phyloP scores from a whole-genome alignment of 1,284 basidiomycete genomes.

The Ceratobasidium sp. region DNA sequence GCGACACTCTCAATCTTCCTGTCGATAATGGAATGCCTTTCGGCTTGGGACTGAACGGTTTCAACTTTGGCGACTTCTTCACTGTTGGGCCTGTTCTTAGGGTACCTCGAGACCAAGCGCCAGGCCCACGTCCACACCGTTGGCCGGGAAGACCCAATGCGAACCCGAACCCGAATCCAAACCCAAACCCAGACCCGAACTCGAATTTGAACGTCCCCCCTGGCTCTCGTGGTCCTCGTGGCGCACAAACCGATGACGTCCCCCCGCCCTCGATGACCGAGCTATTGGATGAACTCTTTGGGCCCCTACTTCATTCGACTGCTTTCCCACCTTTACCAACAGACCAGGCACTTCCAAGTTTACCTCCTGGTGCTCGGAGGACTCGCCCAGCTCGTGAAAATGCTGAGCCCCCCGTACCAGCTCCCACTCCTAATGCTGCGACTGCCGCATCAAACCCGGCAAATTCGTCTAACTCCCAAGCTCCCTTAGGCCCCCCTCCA shows the following conservation, averaged over 20 bases:
- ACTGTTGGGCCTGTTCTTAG: constrained; percentile 30
- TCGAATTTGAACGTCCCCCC: background rate
- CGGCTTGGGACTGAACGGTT: constrained; percentile 7
- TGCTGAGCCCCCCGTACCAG: background rate
- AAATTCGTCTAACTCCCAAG: too few species aligned
- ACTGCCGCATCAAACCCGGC: background rate
- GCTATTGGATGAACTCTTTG: constrained; percentile 22
- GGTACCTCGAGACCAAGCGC: constrained; percentile 18
- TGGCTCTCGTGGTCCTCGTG: background rate
- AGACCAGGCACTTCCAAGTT: background rate
- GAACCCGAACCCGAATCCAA: background rate
- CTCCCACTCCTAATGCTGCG: background rate
- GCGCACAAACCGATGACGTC: background rate
- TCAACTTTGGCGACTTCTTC: constrained; percentile 32
- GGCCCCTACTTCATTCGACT: constrained; percentile 15
- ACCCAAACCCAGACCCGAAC: background rate
- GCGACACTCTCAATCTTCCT: constrained; percentile 49
- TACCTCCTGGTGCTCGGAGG: background rate
- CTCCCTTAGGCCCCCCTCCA: background rate
- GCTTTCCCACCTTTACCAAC: constrained; percentile 7
- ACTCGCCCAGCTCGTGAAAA: background rate
- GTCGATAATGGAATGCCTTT: background rate
- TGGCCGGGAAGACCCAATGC: background rate
- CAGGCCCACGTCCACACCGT: background rate
- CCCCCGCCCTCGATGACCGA: constrained; percentile 12